A percentile compares a stretch with the other conserved stretches of the same genome.
Evolutionary conservation across 352 stramenopile genomes (phyloP).

Genomic region (Thraustotheca clavata): DNA sequence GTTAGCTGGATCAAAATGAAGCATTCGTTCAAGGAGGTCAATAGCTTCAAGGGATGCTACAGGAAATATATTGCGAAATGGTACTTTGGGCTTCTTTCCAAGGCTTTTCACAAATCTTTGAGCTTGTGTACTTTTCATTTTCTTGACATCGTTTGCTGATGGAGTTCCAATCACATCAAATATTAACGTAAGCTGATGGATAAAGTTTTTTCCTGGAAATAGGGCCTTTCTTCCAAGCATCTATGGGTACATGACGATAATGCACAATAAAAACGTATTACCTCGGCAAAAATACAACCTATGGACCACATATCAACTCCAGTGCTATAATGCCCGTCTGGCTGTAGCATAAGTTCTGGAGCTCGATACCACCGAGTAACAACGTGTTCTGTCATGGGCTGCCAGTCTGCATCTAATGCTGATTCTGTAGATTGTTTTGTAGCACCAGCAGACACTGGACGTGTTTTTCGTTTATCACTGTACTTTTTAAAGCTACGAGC

Average conservation of each 20-base stretch:
- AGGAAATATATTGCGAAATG: constrained; percentile 45
- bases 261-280: neutral
- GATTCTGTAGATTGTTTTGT: neutral
- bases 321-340: constrained; percentile 76
- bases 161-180: constrained; percentile 68
- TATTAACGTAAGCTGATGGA: constrained; percentile 70
- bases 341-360: constrained; percentile 87
- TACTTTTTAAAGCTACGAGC: constrained; percentile 29
- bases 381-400: constrained; percentile 74
- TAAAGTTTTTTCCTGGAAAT: constrained; percentile 72
- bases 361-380: constrained; percentile 88
- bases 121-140: constrained; percentile 65
- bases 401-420: neutral
- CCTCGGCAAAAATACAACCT: constrained; percentile 71
- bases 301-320: constrained; percentile 90
- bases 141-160: constrained; percentile 29
- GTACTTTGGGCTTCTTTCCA: constrained; percentile 43
- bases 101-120: constrained; percentile 61
- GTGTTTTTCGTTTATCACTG: constrained; percentile 11
- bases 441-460: constrained; percentile 4
- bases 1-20: constrained; percentile 55
- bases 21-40: constrained; percentile 50
- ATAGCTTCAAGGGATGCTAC: constrained; percentile 40
- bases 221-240: constrained; percentile 64
- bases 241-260: neutral